Conservation (phyloP, 768 basidiomycete species). For the Lactifluus pinguis region DNA sequence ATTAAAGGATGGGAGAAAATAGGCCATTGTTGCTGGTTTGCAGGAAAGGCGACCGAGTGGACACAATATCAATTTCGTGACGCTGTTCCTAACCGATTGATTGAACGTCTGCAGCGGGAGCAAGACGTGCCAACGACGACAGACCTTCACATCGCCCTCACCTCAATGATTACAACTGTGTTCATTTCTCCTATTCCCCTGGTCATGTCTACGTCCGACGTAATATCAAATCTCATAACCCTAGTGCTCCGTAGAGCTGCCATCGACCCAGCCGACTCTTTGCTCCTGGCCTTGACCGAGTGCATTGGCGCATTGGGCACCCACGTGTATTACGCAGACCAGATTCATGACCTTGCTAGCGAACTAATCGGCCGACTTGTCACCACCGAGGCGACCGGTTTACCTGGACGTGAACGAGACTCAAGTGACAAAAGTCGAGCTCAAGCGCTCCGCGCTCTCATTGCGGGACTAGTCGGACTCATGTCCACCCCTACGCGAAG, state of each 20-base stretch:
- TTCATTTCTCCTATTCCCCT: constrained; percentile 77
- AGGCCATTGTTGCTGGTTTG: constrained; percentile 76
- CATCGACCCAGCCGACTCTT: constrained; percentile 49
- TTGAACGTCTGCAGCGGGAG: constrained; percentile 62
- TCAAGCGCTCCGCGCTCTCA: constrained; percentile 59
- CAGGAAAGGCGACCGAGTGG: constrained; percentile 73
- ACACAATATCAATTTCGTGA: constrained; percentile 91
- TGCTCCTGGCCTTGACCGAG: constrained; percentile 60
- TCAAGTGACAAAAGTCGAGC: constrained; percentile 39
- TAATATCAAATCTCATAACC: constrained; percentile 68
- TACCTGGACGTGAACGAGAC: constrained; percentile 33
- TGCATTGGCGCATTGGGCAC: constrained; percentile 79
- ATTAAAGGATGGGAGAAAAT: constrained; percentile 54
- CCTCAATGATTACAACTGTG: constrained; percentile 74
- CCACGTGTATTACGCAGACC: constrained; percentile 93
- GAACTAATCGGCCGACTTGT: constrained; percentile 73
- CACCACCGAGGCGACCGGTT: constrained; percentile 57
- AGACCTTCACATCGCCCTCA: constrained; percentile 49
- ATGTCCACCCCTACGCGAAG: constrained; percentile 44
- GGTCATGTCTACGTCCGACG: constrained; percentile 87
- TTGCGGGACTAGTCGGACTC: constrained; percentile 63
- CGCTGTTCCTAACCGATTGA: constrained; percentile 74
- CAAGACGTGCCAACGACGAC: constrained; percentile 44
- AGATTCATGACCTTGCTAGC: constrained; percentile 84
- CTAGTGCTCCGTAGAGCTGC: constrained; percentile 64